Conservation (phyloP, 345 rosid species). For the Hibiscus tridactylites region DNA sequence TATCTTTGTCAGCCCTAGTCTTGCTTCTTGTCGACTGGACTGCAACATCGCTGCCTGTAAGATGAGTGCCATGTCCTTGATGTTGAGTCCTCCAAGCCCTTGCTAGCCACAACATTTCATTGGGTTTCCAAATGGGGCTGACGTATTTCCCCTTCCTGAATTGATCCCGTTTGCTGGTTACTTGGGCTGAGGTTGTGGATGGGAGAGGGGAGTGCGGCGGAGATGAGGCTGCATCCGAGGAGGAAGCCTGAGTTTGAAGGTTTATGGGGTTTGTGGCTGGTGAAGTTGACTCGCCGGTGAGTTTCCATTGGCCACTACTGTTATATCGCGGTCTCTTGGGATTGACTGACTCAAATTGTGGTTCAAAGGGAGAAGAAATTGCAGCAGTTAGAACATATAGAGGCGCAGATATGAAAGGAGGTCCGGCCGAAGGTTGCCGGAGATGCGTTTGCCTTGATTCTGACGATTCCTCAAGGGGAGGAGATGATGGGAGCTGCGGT, state of each 20-base stretch:
- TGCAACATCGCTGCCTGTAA: slow-evolving; percentile 8
- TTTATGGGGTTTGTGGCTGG: slow-evolving; percentile 32
- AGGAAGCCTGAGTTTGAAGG: slow-evolving; percentile 38
- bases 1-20: slow-evolving; percentile 90
- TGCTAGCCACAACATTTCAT: slow-evolving; percentile 94
- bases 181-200: no score
- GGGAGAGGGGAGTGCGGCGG: slow-evolving; percentile 49
- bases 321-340: slow-evolving; percentile 69
- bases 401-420: slow-evolving; percentile 48
- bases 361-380: slow-evolving; percentile 35
- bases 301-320: slow-evolving; percentile 66
- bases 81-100: slow-evolving; percentile 90
- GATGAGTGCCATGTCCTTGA: slow-evolving; percentile 22
- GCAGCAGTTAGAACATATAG: slow-evolving; percentile 42
- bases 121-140: slow-evolving; percentile 98
- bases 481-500: slow-evolving; percentile 33
- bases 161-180: no score
- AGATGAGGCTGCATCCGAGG: slow-evolving; percentile 82
- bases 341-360: slow-evolving; percentile 24
- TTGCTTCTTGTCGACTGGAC: slow-evolving; percentile 49
- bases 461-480: slow-evolving; percentile 46
- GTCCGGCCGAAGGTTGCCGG: slow-evolving; percentile 24
- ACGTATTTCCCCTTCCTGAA: slow-evolving; percentile 86
- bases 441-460: slow-evolving; percentile 34
- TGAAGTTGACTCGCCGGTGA: slow-evolving; percentile 36